Evolutionary conservation across 1,284 basidiomycete genomes (phyloP), one percentile per base, ranked within the genome.

Genomic region (Anthracocystis walkeri): DNA sequence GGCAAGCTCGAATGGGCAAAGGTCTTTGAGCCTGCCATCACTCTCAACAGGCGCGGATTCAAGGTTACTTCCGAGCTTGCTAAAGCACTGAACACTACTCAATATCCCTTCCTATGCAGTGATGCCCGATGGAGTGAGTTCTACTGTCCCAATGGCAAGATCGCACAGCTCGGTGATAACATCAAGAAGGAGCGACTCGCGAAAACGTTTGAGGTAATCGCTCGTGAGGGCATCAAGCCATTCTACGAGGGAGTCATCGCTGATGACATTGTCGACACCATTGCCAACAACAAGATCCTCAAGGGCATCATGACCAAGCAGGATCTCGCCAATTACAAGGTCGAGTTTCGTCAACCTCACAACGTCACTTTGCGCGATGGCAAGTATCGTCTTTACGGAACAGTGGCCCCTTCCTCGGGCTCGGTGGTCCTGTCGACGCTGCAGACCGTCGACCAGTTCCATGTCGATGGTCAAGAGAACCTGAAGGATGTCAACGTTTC

Each of bases 1-100:
- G 85, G 85, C n/a, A 76, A 75, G 42, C 71, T 86, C n/a, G 65
- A 77, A 4, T 86, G 85, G 85, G 27, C 60, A 1, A 44, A 69
- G 20, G 62, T 86, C 18, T 77, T 86, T 29, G 48, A 75, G 52
- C 84, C 84, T 6, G 80, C 83, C 29, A 78, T 85, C 52, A 45
- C 62, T 45, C 66, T 86, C 31, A 82, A 83, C 42, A 51, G 78
- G 10, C 55, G 73, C 21, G 85, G 85, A 2, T 86, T 84, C 73
- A 76, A 69, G 56, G 82, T 85, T 25, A 75, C 77, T 10, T 56
- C 71, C 27, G 68, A 77, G 61, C 74, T 85, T 2, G 65, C 63
- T 18, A 59, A 52, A 7, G 83, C 81, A 10, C 54, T 78, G 33
- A 78, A 75, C 69, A 53, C 78, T 11, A 55, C 61, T 1, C 56